Base-by-base conservation (phyloP, 352 stramenopile genomes). In the Blastocystis sp. region DNA sequence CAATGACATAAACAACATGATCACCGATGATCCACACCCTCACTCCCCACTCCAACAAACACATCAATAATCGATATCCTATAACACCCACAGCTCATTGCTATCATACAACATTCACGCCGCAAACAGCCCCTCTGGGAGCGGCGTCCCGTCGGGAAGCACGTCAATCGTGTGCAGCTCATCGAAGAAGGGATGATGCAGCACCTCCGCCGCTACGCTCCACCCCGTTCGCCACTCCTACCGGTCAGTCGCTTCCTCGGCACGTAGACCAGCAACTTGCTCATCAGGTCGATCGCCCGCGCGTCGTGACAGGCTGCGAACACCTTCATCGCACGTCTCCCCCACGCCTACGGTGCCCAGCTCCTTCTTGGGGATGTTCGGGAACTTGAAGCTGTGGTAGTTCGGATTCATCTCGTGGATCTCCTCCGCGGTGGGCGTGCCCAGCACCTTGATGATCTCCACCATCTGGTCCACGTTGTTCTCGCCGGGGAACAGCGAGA, bases 301-400 rank as follows among this genome's bases (percentile, higher is more conserved):
- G 94, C 34, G 34, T 86, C 61, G 21, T 84, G 46, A 81, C 93
- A 69, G 93, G 97, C 87, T 94, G 93, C 79, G 92, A 96, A 48
- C 93, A 93, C 75, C n/a, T 87, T 86, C 8, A 18, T 87, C 38
- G 61, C 79, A 97, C 71, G 98, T 95, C 88, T 97, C 97, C 87
- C 94, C 94, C 94, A 98, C 73, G 95, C 95, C 88, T 97, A 95
- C 21, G 93, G 94, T 88, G 97, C 96, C 42, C 36, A 72, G 51
- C 27, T 85, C 40, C 24, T 54, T 71, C 32, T 72, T 75, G 14
- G 21, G 38, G 90, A 99, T 98, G 87, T 98, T 94, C 34, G 96
- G 96, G 88, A 99, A 99, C 89, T 98, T 97, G 88, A 98, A 98
- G 89, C 98, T 95, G 49, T 95, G 98, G 89, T 99, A 99, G 88